Conservation (phyloP, 2,329 filamentous ascomycete genomes). For the Lasiodiplodia sp. region DNA sequence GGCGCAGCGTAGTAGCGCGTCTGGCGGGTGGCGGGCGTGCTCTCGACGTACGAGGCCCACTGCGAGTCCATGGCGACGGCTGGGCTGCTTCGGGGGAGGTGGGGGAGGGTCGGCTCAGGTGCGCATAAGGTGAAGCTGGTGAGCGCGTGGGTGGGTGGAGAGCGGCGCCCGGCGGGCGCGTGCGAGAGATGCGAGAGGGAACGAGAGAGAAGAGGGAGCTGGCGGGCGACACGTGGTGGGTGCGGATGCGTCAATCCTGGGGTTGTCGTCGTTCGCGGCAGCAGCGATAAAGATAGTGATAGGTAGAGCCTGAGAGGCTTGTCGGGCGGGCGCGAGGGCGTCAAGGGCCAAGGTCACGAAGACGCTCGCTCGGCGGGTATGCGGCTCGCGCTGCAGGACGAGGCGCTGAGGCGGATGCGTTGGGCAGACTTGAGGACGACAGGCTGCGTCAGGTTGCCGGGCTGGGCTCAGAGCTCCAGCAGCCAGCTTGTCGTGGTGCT, state of each 20-base stretch:
- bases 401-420: slow-evolving; percentile 24
- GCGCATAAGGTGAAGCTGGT: slow-evolving; percentile 23
- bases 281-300: slow-evolving; percentile 31
- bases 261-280: slow-evolving; percentile 27
- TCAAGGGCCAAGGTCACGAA: neutral
- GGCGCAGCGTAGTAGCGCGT: slow-evolving; percentile 42
- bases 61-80: slow-evolving; percentile 30
- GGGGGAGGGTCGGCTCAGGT: slow-evolving; percentile 25
- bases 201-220: neutral
- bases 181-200: neutral
- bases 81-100: slow-evolving; percentile 26
- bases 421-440: slow-evolving; percentile 18
- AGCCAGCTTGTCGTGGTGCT: neutral
- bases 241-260: slow-evolving; percentile 31
- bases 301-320: slow-evolving; percentile 16
- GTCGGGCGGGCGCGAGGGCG: slow-evolving; percentile 19
- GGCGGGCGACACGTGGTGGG: slow-evolving; percentile 32
- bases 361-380: slow-evolving; percentile 19
- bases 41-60: slow-evolving; percentile 30
- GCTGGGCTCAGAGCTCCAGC: neutral
- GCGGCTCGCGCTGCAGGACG: slow-evolving; percentile 27
- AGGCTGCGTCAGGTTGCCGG: slow-evolving; percentile 11
- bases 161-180: slow-evolving; percentile 5
- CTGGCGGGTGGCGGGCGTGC: slow-evolving; percentile 33
- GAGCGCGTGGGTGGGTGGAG: neutral